These are phyloP conservation scores for Orbilia blumenaviensis DNA, from an alignment of 2,329 filamentous ascomycete genomes.

Conservation along the genomic window DNA sequence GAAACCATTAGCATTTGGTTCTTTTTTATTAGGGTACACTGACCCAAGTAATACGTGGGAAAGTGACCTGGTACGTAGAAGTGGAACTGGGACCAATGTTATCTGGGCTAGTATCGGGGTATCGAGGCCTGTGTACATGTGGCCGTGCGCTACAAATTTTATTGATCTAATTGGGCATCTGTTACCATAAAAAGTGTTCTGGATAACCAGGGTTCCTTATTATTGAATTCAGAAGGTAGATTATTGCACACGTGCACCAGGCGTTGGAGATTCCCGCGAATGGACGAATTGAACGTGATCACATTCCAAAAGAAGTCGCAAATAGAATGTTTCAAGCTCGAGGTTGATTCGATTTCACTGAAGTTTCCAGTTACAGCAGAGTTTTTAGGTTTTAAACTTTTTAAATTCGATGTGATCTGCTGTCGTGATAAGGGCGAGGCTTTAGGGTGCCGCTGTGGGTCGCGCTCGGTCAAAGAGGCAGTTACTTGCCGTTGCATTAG, in stretches of 20 bases:
- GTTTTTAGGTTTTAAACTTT: background rate
- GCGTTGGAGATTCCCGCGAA: background rate
- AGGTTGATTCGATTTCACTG: background rate
- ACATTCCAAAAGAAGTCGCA: background rate
- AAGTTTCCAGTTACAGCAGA: background rate
- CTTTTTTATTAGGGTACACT: no score
- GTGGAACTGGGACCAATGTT: no score
- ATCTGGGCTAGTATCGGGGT: background rate
- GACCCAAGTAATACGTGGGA: no score
- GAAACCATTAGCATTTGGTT: no score
- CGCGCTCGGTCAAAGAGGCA: conserved; percentile 23
- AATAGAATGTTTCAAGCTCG: background rate
- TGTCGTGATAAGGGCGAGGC: background rate
- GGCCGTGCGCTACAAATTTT: background rate
- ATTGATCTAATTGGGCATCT: background rate
- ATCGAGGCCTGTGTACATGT: background rate
- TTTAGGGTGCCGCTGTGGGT: conserved; percentile 16
- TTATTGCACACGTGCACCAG: no score
- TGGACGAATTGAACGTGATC: background rate
- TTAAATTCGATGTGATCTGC: background rate
- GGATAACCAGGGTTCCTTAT: background rate
- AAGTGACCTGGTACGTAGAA: no score
- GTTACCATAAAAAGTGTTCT: background rate
- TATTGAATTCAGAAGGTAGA: background rate
- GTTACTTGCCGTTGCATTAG: conserved; percentile 26